phyloP scores from a whole-genome alignment of 2,329 filamentous ascomycete genomes.

The Calonectria fujianensis region DNA sequence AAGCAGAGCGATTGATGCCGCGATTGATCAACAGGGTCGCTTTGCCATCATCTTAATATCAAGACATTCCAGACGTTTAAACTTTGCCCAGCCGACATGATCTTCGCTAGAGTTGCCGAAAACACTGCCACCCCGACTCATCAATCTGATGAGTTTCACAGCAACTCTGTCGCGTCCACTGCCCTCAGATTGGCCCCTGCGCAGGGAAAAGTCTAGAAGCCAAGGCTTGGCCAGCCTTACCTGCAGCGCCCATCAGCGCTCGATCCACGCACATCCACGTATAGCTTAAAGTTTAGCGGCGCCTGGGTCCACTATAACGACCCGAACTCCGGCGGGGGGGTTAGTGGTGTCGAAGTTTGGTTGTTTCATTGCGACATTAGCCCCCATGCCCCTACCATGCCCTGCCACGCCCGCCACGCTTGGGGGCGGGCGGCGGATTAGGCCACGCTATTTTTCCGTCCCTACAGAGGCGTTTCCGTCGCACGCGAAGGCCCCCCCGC shows the following conservation, averaged over 20 bases:
- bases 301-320: neutral
- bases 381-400: too few relatives aligned
- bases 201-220: conserved; percentile 1
- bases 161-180: neutral
- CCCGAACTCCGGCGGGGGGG: neutral
- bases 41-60: neutral
- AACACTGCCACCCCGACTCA: neutral
- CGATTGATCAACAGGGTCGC: neutral
- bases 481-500: neutral
- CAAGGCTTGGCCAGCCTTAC: conserved; percentile 3
- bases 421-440: neutral
- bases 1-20: neutral
- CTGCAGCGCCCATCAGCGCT: neutral
- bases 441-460: conserved; percentile 17
- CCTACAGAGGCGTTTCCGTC: conserved; percentile 6
- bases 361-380: neutral
- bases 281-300: neutral
- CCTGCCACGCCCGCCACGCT: too few relatives aligned
- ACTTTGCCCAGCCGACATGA: neutral
- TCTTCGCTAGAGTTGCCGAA: neutral
- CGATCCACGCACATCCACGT: neutral
- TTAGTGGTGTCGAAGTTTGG: neutral
- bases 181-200: neutral
- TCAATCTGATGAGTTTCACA: conserved; percentile 14
- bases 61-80: neutral